These are phyloP conservation scores for Arthrobotrys entomopaga DNA, from an alignment of 2,329 filamentous ascomycete genomes.

Conservation along the genomic window DNA sequence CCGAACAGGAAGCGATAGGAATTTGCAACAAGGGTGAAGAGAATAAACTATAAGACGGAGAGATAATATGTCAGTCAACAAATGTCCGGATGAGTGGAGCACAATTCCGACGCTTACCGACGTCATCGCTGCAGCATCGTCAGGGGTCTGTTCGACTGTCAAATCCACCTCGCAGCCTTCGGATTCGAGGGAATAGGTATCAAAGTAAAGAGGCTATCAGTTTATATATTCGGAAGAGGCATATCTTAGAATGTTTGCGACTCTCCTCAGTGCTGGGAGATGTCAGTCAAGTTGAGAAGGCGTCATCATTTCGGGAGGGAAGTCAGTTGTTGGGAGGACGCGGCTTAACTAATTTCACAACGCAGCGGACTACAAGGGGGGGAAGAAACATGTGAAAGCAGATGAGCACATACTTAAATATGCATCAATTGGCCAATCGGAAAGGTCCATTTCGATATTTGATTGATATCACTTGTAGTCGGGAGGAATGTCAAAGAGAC, in stretches of 20 bases:
- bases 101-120: constrained; percentile 25
- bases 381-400: constrained; percentile 30
- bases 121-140: constrained; percentile 44
- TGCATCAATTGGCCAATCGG: constrained; percentile 30
- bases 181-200: background rate
- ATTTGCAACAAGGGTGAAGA: constrained; percentile 21
- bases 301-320: constrained; percentile 27
- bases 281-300: constrained; percentile 9
- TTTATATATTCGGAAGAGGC: constrained; percentile 7
- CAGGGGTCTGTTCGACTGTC: background rate
- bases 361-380: background rate
- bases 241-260: background rate
- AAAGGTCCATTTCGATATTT: background rate
- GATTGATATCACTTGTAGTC: background rate
- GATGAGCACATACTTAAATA: background rate
- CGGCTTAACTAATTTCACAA: background rate
- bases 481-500: constrained; percentile 1
- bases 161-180: background rate
- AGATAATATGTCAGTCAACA: constrained; percentile 1
- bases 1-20: constrained; percentile 34
- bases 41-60: constrained; percentile 4
- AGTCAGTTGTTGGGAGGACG: constrained; percentile 23
- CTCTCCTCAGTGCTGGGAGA: background rate
- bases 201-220: background rate
- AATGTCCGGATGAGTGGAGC: background rate